phyloP scores from a whole-genome alignment of 2,329 filamentous ascomycete species.

The Berkeleyomyces rouxiae region DNA sequence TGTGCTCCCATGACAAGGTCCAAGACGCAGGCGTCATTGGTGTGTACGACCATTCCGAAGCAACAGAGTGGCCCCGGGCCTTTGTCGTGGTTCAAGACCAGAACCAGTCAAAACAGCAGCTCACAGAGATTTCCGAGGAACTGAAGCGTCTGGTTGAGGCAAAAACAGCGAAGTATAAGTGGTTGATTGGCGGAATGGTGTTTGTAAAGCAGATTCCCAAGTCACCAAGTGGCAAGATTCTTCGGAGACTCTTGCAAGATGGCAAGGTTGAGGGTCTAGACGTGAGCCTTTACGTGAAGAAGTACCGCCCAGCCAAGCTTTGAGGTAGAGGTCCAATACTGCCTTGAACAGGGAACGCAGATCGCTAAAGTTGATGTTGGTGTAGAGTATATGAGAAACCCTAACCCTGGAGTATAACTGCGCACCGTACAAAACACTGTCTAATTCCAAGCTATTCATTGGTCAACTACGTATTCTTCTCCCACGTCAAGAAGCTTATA shows the following conservation, averaged over 20 bases:
- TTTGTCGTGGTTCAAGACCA: slow-evolving; percentile 34
- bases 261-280: slow-evolving; percentile 23
- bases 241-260: slow-evolving; percentile 28
- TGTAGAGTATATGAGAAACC: neutral
- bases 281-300: slow-evolving; percentile 20
- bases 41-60: slow-evolving; percentile 34
- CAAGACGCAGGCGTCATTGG: slow-evolving; percentile 51
- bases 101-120: slow-evolving; percentile 20
- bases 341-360: neutral
- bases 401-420: neutral
- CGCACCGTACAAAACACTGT: neutral
- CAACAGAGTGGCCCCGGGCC: slow-evolving; percentile 46
- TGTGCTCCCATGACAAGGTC: slow-evolving; percentile 27
- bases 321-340: neutral
- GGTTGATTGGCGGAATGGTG: slow-evolving; percentile 51
- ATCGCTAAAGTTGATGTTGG: neutral
- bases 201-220: slow-evolving; percentile 57
- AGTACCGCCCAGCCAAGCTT: slow-evolving; percentile 13
- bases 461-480: neutral
- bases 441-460: neutral
- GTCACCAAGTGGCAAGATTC: slow-evolving; percentile 40
- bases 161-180: slow-evolving; percentile 46
- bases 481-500: neutral
- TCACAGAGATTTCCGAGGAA: slow-evolving; percentile 31
- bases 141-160: slow-evolving; percentile 42